Base-by-base conservation (phyloP, 352 stramenopile genomes). In the Globisporangium splendens region DNA sequence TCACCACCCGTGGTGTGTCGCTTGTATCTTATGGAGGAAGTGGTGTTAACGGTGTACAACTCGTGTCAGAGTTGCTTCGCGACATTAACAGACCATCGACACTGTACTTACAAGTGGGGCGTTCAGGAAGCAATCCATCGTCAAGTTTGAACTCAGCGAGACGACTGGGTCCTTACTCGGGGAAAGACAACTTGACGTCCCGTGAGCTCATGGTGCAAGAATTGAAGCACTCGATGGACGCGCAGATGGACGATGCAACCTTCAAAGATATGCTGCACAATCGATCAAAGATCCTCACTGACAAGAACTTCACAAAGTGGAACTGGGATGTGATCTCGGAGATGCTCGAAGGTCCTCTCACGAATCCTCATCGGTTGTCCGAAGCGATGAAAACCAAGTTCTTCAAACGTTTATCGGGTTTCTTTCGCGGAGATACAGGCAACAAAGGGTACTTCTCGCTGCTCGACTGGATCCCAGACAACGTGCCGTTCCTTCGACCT, bases 311-410 rank as follows among this genome's bases (percentile, higher is more conserved):
- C 66, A 93, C 80, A 47, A 93, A 93, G 55, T 96, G 88, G 88
- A 94, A 96, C 61, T 96, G 88, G 88, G 85, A 95, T 53, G 90
- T 96, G 56, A 95, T 96, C 61, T 89, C 86, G 1, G 86, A 96
- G 56, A 74, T 96, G 65, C 67, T 96, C 0, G 86, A 95, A 67
- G 88, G 88, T 1, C 80, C 86, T 18, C 64, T 96, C 14, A 93
- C 86, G 7, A 95, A 96, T 59, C 86, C 85, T 0, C 81, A 91
- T 51, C 77, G 88, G 7, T 74, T 95, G 1, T 95, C 86, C 0
- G 88, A 96, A 61, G 86, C 88, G 3, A 95, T 96, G 83, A 95
- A 93, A 65, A 96, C 88, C n/a, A 96, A 96, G 66, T 96, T 96
- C 58, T 95, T 96, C 62, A 96, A 96, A 63, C 85, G 88, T 35